Percentiles rank a stretch among this genome's conserved stretches.
Evolutionary conservation across 306 rosid genomes (phyloP).

Genomic region (Corylus heterophylla): DNA sequence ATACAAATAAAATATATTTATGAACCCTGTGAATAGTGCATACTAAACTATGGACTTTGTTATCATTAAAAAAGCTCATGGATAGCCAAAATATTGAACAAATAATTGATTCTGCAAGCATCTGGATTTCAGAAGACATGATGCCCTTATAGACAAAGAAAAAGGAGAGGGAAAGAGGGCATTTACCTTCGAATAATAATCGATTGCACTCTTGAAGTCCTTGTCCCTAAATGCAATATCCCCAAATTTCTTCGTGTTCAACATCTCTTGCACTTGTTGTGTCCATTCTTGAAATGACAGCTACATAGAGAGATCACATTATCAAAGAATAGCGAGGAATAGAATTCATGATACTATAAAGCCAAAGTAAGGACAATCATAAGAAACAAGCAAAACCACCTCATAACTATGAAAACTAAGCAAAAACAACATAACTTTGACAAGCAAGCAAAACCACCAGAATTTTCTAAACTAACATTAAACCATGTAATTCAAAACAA

Average conservation of each 20-base stretch:
- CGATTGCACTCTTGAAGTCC: conserved; percentile 90
- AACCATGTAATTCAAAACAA: not conserved
- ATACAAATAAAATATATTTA: not conserved
- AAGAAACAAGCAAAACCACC: conserved; percentile 5
- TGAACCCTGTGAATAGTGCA: not conserved
- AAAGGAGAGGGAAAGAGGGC: conserved; percentile 6
- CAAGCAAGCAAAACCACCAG: conserved; percentile 1
- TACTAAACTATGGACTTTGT: not conserved
- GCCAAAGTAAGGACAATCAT: conserved; percentile 8
- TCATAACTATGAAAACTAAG: not conserved
- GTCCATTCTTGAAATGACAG: conserved; percentile 99
- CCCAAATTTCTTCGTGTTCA: conserved; percentile 89
- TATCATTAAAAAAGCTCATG: not conserved
- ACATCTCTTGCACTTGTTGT: conserved; percentile 93
- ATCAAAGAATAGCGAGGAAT: not conserved
- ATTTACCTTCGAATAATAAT: conserved; percentile 86
- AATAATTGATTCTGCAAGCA: not conserved
- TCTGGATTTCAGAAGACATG: not conserved
- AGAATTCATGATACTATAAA: not conserved
- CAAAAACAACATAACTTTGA: not conserved
- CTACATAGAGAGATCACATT: conserved; percentile 40
- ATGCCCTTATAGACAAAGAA: not conserved
- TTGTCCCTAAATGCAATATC: conserved; percentile 95
- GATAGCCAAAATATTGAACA: conserved; percentile 1
- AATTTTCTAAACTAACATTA: not conserved